Base-by-base conservation (phyloP, 2,329 filamentous ascomycete species). In the Aspergillus terreus region DNA sequence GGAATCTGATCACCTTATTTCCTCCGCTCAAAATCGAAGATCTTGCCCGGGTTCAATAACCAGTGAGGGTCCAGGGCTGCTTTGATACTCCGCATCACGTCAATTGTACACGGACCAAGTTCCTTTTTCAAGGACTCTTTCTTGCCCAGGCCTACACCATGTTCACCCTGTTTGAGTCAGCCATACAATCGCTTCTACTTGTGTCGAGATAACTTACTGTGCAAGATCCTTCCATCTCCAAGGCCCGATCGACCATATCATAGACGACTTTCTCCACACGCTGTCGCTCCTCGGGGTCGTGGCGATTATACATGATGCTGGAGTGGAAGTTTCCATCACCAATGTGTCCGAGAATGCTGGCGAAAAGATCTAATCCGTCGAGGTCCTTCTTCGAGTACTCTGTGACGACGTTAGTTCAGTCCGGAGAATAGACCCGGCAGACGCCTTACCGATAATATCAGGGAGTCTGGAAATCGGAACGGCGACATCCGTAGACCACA, bases 251-350 rank as follows among this genome's bases (percentile, higher is more conserved):
- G 17, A 96, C 90, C 91, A 96, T 96, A 61, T 90, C 86, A 66
- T 92, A 85, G 44, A 96, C 90, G 57, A 89, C 90, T 49, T 78
- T 80, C 67, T 94, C 88, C 1, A 94, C 90, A 59, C 87, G 88
- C 40, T 80, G 85, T 50, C 81, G 81, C 71, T 96, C 88, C 23
- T 78, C 82, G 3, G 82, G 79, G 50, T 91, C 78, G 21, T 77
- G 79, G 23, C 82, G 81, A 71, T 94, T 83, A 69, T 95, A 96
- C 73, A 96, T 86, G 71, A 96, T 94, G 66, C 87, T 89, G 67
- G 92, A 86, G 69, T 96, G 92, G 75, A 96, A 96, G 71, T 96
- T 96, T 35, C 92, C 92, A 65, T 96, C 92, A 11, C 92, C 92
- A 51, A 96, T 87, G 65, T 96, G 92, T 3, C 92, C 92, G 4